phyloP scores from a whole-genome alignment of 208 protist species.

The Acanthamoeba healyi region DNA sequence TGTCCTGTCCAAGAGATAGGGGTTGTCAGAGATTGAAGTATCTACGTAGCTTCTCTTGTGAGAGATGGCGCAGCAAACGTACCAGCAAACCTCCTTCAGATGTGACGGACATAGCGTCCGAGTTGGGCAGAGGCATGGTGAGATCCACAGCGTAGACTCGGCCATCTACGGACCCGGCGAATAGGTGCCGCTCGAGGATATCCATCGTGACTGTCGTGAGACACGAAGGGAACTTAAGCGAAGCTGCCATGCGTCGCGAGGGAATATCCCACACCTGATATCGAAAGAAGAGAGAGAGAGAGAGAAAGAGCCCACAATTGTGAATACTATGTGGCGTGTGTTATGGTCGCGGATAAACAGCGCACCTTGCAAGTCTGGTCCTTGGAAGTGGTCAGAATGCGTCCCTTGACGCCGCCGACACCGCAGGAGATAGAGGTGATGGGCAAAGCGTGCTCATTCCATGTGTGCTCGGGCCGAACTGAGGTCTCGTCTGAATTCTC shows the following conservation, averaged over 20 bases:
- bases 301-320: too few species aligned
- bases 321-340: too few species aligned
- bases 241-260: conserved; percentile 39
- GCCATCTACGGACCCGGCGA: conserved; percentile 42
- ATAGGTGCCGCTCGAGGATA: conserved; percentile 36
- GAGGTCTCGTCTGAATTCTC: not conserved
- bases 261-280: conserved; percentile 76
- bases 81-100: not conserved
- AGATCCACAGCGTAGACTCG: conserved; percentile 37
- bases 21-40: not conserved
- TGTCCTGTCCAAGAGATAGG: not conserved
- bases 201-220: conserved; percentile 60
- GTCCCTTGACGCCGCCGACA: conserved; percentile 17
- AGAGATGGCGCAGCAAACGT: too few species aligned
- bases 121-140: conserved; percentile 43
- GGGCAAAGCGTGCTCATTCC: conserved; percentile 69
- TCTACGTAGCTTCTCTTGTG: too few species aligned
- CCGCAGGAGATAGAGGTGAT: conserved; percentile 71
- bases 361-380: conserved; percentile 71
- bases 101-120: not conserved
- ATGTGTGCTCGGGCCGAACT: conserved; percentile 56
- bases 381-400: conserved; percentile 57
- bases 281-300: too few species aligned
- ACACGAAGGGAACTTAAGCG: conserved; percentile 71
- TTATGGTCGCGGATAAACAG: not conserved